phyloP scores from a whole-genome alignment of 441 rosid species.

The Rhodomyrtus psidioides region DNA sequence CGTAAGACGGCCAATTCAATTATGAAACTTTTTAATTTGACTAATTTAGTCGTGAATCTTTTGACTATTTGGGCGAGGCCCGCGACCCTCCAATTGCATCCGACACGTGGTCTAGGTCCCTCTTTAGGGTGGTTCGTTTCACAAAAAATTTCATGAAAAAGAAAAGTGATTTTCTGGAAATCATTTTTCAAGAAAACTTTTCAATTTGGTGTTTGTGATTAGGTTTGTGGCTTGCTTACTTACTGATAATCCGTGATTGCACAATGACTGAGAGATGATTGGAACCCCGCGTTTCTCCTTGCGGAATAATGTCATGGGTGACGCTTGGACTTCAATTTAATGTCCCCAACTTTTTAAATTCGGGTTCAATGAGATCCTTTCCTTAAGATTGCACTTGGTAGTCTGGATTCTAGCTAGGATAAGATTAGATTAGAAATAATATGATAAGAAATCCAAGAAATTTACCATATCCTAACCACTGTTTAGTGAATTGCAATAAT shows the following conservation, averaged over 20 bases:
- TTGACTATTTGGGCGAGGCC: not conserved
- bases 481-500: too few species aligned
- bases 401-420: too few species aligned
- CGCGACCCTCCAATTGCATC: not conserved
- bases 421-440: too few species aligned
- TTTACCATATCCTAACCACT: too few species aligned
- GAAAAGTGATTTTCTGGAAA: too few species aligned
- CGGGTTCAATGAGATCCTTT: too few species aligned
- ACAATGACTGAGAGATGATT: not conserved
- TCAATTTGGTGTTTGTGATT: not conserved
- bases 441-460: too few species aligned
- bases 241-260: not conserved
- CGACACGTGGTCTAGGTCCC: not conserved
- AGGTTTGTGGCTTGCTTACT: not conserved
- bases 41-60: fast-evolving
- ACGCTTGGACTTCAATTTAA: not conserved
- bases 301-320: not conserved
- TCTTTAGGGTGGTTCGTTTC: not conserved
- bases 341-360: not conserved
- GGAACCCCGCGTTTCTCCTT: not conserved
- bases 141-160: too few species aligned
- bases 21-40: not conserved
- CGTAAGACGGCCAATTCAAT: fast-evolving
- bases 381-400: too few species aligned
- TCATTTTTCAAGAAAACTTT: too few species aligned